Evolutionary conservation across 2,329 filamentous ascomycete species (phyloP).

Genomic region (Stromatinia cepivora): DNA sequence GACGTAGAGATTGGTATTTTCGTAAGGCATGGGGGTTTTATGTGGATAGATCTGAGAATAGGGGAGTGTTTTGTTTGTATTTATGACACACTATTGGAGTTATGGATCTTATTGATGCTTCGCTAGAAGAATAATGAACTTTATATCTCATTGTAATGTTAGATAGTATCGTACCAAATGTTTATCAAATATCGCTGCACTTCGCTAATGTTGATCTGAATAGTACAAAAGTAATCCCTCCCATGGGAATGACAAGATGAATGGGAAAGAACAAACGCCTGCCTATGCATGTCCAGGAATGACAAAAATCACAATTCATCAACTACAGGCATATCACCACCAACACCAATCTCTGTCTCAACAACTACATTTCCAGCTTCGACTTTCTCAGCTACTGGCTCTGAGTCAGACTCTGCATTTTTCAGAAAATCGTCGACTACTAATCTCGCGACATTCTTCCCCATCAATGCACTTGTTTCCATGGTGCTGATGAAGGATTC

Average conservation of each 20-base stretch:
- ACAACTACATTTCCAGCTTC: neutral
- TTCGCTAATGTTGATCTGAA: neutral
- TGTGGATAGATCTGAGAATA: neutral
- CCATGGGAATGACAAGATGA: neutral
- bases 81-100: neutral
- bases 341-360: slow-evolving; percentile 1
- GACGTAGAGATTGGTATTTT: neutral
- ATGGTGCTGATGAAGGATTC: slow-evolving; percentile 96
- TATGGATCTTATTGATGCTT: neutral
- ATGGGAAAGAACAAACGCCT: neutral
- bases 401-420: slow-evolving; percentile 22
- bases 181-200: neutral
- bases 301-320: slow-evolving; percentile 7
- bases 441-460: slow-evolving; percentile 76
- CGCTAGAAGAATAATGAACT: neutral
- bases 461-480: slow-evolving; percentile 94
- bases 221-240: neutral
- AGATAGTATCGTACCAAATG: neutral
- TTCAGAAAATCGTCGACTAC: slow-evolving; percentile 61
- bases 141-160: neutral
- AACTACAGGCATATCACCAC: slow-evolving; percentile 8
- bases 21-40: neutral
- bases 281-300: neutral
- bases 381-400: neutral
- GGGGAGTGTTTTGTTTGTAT: neutral